These are phyloP conservation scores for Citrus trifoliata DNA, from an alignment of 345 rosid species.

Conservation along the genomic window DNA sequence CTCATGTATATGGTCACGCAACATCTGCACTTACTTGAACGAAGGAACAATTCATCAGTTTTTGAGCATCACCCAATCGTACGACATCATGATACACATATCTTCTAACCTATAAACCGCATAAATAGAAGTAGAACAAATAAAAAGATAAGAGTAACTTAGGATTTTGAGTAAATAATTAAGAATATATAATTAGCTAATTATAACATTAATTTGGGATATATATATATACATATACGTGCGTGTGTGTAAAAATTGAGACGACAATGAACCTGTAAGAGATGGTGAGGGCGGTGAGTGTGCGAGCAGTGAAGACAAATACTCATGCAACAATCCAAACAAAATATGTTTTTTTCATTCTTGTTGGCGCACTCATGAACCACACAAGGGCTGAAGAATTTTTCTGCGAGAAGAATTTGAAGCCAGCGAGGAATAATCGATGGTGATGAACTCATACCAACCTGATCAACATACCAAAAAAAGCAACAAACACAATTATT, in stretches of 20 bases:
- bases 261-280: conserved; percentile 24
- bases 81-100: conserved; percentile 65
- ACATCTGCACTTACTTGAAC: conserved; percentile 44
- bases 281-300: conserved; percentile 29
- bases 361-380: conserved; percentile 28
- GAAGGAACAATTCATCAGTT: conserved; percentile 47
- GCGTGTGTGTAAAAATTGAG: background rate
- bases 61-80: conserved; percentile 45
- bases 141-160: background rate
- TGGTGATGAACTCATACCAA: background rate
- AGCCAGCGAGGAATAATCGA: conserved; percentile 25
- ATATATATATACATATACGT: background rate
- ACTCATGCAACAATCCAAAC: conserved; percentile 33
- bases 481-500: background rate
- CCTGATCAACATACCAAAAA: background rate
- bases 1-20: background rate
- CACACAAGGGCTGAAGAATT: conserved; percentile 30
- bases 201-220: background rate
- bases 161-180: background rate
- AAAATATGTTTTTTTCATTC: conserved; percentile 33
- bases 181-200: background rate
- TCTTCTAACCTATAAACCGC: conserved; percentile 40
- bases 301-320: conserved; percentile 34
- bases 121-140: background rate
- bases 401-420: conserved; percentile 22